phyloP scores from a whole-genome alignment of 176 grass and related monocot species.

The Thinopyrum elongatum region DNA sequence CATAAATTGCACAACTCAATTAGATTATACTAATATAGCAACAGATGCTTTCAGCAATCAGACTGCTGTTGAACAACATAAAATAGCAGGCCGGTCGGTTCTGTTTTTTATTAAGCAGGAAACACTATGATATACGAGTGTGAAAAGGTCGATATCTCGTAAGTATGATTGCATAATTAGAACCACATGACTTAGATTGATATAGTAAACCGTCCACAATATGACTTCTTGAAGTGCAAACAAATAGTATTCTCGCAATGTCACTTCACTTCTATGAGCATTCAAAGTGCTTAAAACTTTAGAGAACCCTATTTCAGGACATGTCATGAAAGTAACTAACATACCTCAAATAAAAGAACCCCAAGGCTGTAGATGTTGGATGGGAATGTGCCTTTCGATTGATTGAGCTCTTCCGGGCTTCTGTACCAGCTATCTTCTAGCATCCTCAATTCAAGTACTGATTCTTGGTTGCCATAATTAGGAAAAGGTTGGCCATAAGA shows the following conservation, averaged over 20 bases:
- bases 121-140: not conserved
- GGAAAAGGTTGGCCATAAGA: slow-evolving; percentile 22
- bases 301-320: slow-evolving; percentile 14
- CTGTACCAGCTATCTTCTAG: slow-evolving; percentile 91
- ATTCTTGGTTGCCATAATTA: slow-evolving; percentile 33
- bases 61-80: not conserved
- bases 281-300: not conserved
- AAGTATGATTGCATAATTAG: slow-evolving; percentile 10
- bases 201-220: not conserved
- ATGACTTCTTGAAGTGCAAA: slow-evolving; percentile 1
- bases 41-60: slow-evolving; percentile 23
- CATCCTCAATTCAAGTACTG: slow-evolving; percentile 44
- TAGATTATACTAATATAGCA: not conserved
- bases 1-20: slow-evolving; percentile 11
- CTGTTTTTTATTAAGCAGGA: not conserved
- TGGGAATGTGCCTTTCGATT: slow-evolving; percentile 36
- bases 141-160: not conserved
- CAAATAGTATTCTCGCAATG: not conserved
- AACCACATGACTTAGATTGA: not conserved
- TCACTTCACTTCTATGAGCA: slow-evolving; percentile 7
- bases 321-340: slow-evolving; percentile 12
- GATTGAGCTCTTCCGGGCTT: slow-evolving; percentile 73
- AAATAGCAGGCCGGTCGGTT: not conserved
- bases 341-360: slow-evolving; percentile 97
- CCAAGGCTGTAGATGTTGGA: slow-evolving; percentile 94